These are phyloP conservation scores for Yamadazyma trypodendri DNA, from an alignment of 1,139 yeast species.

Conservation along the genomic window DNA sequence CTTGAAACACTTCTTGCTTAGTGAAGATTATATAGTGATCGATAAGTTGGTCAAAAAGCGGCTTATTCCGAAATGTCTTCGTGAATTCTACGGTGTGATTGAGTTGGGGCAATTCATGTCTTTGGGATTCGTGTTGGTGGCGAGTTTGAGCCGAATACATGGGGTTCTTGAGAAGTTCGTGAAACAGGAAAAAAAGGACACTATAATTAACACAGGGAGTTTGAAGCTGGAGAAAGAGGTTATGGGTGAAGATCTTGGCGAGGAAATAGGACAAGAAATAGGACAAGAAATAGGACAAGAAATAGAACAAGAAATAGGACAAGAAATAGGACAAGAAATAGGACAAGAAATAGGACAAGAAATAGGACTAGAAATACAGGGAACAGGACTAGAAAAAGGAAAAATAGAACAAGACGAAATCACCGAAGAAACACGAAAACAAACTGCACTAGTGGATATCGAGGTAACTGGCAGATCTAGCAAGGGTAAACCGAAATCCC, in stretches of 20 bases:
- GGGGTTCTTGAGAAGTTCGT: constrained; percentile 19
- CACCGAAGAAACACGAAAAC: too few species aligned
- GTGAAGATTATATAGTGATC: constrained; percentile 22
- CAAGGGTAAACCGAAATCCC: too few species aligned
- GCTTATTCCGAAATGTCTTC: constrained; percentile 51
- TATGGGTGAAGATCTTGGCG: neutral
- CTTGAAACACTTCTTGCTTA: constrained; percentile 35
- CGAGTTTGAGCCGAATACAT: constrained; percentile 50
- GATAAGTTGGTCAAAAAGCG: constrained; percentile 32
- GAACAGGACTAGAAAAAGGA: neutral
- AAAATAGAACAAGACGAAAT: constrained; percentile 4
- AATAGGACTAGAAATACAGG: neutral
- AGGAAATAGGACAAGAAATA: too few species aligned
- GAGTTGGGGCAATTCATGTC: constrained; percentile 78
- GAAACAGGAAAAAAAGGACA: neutral
- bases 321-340: constrained; percentile 21
- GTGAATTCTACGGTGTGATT: constrained; percentile 64
- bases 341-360: constrained; percentile 6
- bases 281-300: constrained; percentile 7
- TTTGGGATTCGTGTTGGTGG: constrained; percentile 70
- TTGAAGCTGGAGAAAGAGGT: neutral
- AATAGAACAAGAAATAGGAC: constrained; percentile 14
- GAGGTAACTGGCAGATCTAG: too few species aligned
- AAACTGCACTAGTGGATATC: too few species aligned
- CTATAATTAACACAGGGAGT: too few species aligned